Percentiles rank a stretch among this genome's conserved stretches.
These are phyloP conservation scores for Hansenula lynferdii DNA, from an alignment of 1,139 yeast genomes.

Conservation along the genomic window DNA sequence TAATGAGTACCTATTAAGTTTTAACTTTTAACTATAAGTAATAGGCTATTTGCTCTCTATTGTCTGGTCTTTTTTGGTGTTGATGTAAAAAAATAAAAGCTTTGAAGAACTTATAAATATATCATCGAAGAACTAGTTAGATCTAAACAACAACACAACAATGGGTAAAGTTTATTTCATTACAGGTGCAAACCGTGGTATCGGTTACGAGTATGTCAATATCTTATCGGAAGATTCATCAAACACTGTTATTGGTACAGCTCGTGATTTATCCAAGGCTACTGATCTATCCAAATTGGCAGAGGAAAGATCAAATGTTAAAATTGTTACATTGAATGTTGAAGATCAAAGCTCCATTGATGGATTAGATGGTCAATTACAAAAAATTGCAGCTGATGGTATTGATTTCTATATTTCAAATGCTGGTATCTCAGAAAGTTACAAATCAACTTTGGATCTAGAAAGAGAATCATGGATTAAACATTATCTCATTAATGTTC, in stretches of 20 bases:
- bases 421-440: neutral
- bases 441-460: neutral
- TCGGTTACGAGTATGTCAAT: neutral
- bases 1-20: no score
- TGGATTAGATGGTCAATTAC: neutral
- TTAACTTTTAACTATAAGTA: no score
- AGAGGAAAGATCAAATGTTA: no score
- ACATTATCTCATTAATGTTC: neutral
- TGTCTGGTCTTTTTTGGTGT: no score
- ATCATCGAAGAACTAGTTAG: no score
- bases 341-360: neutral
- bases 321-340: no score
- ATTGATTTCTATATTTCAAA: neutral
- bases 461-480: neutral
- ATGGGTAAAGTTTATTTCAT: neutral
- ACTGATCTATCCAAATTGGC: neutral
- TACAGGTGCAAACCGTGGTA: neutral
- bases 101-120: no score
- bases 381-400: neutral
- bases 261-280: neutral
- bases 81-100: no score
- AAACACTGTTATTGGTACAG: neutral
- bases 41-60: no score
- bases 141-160: no score
- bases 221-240: neutral